Conservation (phyloP, 1,284 basidiomycete species). For the Chalciporus sp. region DNA sequence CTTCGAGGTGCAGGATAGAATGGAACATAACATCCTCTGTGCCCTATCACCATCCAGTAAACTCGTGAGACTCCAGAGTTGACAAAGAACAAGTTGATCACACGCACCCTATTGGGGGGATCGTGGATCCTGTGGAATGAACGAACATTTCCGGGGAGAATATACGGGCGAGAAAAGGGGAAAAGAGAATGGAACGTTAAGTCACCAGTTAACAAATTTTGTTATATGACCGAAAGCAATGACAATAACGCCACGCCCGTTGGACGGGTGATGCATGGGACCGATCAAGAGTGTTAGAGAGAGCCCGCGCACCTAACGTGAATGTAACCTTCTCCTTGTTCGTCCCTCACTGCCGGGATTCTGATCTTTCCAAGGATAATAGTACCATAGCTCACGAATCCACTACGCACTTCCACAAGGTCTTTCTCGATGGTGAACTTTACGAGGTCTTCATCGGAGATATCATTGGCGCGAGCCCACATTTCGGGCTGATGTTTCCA, state of each 20-base stretch:
- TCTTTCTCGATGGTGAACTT: conserved; percentile 58
- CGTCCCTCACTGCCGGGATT: conserved; percentile 65
- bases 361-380: conserved; percentile 77
- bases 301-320: conserved; percentile 63
- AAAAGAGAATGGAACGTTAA: conserved; percentile 5
- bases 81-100: conserved; percentile 16
- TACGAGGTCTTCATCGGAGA: conserved; percentile 55
- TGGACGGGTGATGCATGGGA: neutral
- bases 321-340: conserved; percentile 63
- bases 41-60: conserved; percentile 45
- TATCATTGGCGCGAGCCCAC: conserved; percentile 60
- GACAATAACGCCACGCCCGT: neutral
- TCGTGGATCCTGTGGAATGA: conserved; percentile 60
- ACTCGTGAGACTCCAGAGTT: conserved; percentile 10
- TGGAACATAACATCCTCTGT: conserved; percentile 68
- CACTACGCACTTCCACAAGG: conserved; percentile 56
- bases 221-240: conserved; percentile 7
- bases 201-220: conserved; percentile 11
- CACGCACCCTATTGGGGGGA: conserved; percentile 63
- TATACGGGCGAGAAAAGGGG: conserved; percentile 7
- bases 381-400: conserved; percentile 59
- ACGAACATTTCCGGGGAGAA: conserved; percentile 2
- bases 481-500: conserved; percentile 78
- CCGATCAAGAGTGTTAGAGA: neutral
- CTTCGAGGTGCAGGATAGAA: conserved; percentile 68